These are phyloP conservation scores for Hypomyces perniciosus DNA, from an alignment of 2,329 filamentous ascomycete genomes.

Conservation along the genomic window DNA sequence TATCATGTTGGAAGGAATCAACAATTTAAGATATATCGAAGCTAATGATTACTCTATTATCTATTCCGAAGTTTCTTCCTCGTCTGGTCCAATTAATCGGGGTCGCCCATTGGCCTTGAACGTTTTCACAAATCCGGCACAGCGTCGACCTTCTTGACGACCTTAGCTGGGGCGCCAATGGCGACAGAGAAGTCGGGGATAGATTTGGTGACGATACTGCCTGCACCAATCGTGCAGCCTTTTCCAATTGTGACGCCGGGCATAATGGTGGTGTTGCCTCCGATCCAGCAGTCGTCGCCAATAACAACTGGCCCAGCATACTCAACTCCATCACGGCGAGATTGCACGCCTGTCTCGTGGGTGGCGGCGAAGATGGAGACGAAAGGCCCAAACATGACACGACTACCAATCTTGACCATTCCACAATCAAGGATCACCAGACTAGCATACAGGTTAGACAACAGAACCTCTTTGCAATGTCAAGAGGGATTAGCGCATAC, in stretches of 20 bases:
- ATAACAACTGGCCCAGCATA: conserved; percentile 42
- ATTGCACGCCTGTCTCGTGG: conserved; percentile 60
- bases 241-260: conserved; percentile 48
- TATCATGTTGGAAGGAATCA: too few relatives aligned
- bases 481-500: conserved; percentile 15
- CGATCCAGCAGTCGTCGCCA: conserved; percentile 51
- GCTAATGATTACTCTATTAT: too few relatives aligned
- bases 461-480: background rate
- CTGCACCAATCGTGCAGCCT: conserved; percentile 45
- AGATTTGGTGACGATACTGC: conserved; percentile 44
- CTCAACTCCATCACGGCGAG: conserved; percentile 41
- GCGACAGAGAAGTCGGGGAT: conserved; percentile 44
- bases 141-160: conserved; percentile 41
- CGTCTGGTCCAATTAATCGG: too few relatives aligned
- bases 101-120: too few relatives aligned
- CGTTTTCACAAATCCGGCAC: conserved; percentile 24
- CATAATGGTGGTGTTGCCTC: conserved; percentile 43
- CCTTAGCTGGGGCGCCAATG: conserved; percentile 41
- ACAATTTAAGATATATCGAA: too few relatives aligned
- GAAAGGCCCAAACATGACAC: conserved; percentile 66
- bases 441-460: conserved; percentile 19
- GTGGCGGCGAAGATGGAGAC: conserved; percentile 65
- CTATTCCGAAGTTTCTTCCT: too few relatives aligned
- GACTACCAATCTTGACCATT: conserved; percentile 60
- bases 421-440: conserved; percentile 67